Percentiles rank a stretch among this genome's conserved stretches.
Evolutionary conservation across 2,329 filamentous ascomycete genomes (phyloP).

Genomic region (Cordyceps tenuipes): DNA sequence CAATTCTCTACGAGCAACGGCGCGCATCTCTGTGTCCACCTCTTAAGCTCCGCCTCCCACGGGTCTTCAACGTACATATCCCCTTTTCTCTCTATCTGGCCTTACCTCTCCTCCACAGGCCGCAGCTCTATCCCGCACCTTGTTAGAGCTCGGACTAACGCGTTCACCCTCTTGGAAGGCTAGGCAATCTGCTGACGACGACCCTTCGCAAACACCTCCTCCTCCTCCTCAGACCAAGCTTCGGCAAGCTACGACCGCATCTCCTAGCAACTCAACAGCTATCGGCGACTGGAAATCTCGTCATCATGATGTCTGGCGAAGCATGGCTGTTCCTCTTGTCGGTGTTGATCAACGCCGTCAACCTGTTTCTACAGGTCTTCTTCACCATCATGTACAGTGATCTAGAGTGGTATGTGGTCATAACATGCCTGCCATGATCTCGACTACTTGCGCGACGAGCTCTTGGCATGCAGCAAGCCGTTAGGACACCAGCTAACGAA

Average conservation of each 20-base stretch:
- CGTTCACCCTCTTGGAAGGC: neutral
- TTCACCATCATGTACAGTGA: conserved; percentile 99
- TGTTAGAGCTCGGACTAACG: conserved; percentile 6
- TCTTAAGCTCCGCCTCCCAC: conserved; percentile 1
- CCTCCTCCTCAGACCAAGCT: neutral
- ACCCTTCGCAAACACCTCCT: neutral
- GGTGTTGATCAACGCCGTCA: conserved; percentile 99
- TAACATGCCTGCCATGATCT: neutral
- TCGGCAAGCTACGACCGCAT: neutral
- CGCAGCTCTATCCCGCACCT: neutral
- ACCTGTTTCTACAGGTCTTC: conserved; percentile 98
- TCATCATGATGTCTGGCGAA: conserved; percentile 76
- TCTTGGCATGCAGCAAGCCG: neutral
- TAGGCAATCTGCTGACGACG: conserved; percentile 9
- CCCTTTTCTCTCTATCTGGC: neutral
- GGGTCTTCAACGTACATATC: neutral
- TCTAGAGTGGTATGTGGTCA: conserved; percentile 77
- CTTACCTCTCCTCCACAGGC: neutral
- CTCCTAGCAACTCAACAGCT: conserved; percentile 1
- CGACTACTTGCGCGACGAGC: neutral
- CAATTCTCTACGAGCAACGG: conserved; percentile 3
- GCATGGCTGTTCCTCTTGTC: conserved; percentile 96
- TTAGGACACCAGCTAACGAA: neutral
- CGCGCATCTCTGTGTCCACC: neutral
- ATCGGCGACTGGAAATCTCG: conserved; percentile 7